Evolutionary conservation across 495 filamentous ascomycete genomes (phyloP).

Genomic region (Lophiostoma macrostomum): DNA sequence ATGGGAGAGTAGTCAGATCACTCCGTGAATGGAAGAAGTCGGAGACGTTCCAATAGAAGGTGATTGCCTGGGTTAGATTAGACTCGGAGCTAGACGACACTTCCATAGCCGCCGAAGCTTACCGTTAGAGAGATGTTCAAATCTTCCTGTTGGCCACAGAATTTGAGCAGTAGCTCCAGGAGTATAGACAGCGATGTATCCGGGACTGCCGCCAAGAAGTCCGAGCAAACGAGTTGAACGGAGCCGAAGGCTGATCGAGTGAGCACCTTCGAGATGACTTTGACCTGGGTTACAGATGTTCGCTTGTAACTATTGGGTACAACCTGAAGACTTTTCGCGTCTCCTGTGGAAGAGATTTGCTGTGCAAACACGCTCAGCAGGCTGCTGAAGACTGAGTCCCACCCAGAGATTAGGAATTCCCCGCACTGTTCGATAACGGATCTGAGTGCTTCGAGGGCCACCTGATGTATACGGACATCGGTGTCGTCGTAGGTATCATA

Average conservation of each 20-base stretch:
- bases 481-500: conserved; percentile 55
- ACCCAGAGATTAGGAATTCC: conserved; percentile 74
- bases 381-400: conserved; percentile 80
- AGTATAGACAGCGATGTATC: conserved; percentile 74
- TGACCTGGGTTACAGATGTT: background rate
- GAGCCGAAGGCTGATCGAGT: conserved; percentile 83
- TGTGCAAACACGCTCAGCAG: conserved; percentile 72
- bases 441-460: conserved; percentile 75
- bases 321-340: background rate
- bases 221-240: conserved; percentile 87
- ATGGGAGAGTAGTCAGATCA: conserved; percentile 46
- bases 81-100: background rate
- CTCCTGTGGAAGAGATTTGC: background rate
- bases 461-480: conserved; percentile 78
- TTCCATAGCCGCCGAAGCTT: conserved; percentile 33
- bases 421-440: conserved; percentile 84
- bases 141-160: conserved; percentile 82
- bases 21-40: conserved; percentile 67
- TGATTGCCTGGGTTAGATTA: conserved; percentile 59
- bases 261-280: conserved; percentile 60
- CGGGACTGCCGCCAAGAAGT: conserved; percentile 80
- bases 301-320: background rate
- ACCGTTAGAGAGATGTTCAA: conserved; percentile 92
- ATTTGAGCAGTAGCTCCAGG: conserved; percentile 83
- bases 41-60: conserved; percentile 92